A percentile compares a stretch with the other conserved stretches of the same genome.
Conservation (phyloP, 148 eudicot species). For the Cornus kousa region DNA sequence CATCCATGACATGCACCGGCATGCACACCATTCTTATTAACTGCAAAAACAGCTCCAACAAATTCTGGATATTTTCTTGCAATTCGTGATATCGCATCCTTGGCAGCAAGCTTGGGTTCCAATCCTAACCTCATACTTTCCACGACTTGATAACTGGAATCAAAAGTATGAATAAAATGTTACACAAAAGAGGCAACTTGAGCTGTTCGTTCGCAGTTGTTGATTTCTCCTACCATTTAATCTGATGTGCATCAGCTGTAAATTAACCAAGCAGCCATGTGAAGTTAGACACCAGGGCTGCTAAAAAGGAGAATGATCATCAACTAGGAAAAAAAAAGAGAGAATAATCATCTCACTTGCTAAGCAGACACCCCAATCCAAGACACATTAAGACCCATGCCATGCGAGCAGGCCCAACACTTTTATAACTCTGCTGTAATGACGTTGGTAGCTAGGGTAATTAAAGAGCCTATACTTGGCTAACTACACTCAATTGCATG, state of each 20-base stretch:
- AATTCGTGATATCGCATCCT: constrained; percentile 82
- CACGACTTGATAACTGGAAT: constrained; percentile 83
- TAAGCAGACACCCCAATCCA: no score
- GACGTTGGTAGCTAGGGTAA: neutral
- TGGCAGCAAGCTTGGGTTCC: constrained; percentile 80
- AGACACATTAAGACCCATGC: neutral
- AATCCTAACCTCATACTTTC: constrained; percentile 94
- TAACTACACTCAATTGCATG: neutral
- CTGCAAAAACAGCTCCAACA: constrained; percentile 85
- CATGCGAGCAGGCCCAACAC: neutral
- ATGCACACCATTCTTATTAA: constrained; percentile 62
- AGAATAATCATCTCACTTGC: no score
- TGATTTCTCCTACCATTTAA: no score
- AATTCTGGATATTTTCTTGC: constrained; percentile 72
- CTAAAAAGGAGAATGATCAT: no score
- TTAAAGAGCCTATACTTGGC: neutral
- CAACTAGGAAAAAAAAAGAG: no score
- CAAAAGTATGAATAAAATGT: neutral
- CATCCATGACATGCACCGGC: constrained; percentile 98
- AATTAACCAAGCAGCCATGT: no score
- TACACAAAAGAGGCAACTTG: neutral
- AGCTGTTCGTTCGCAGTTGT: no score
- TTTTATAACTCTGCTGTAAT: neutral
- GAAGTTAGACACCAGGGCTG: no score
- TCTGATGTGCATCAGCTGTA: no score